A percentile compares a stretch with the other conserved stretches of the same genome.
phyloP scores from a whole-genome alignment of 2,329 filamentous ascomycete species.

The Whalleya microplaca region DNA sequence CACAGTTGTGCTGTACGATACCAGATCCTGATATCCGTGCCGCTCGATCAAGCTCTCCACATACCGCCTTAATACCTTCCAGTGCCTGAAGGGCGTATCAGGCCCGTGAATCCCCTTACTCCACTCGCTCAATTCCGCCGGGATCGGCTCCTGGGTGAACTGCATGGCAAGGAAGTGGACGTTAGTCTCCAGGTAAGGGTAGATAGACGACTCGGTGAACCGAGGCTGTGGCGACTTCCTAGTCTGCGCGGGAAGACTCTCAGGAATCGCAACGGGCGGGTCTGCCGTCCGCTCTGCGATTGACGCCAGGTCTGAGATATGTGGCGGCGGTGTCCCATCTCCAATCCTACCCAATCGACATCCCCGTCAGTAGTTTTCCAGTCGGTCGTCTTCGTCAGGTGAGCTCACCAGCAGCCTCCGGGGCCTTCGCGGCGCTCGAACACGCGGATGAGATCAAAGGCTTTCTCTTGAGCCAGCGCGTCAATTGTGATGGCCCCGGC shows the following conservation, averaged over 20 bases:
- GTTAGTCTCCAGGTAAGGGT: conserved; percentile 68
- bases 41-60: conserved; percentile 55
- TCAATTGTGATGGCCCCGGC: conserved; percentile 64
- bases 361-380: too few relatives aligned
- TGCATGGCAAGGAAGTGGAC: conserved; percentile 63
- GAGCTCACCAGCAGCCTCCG: conserved; percentile 61
- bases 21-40: conserved; percentile 55
- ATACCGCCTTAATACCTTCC: conserved; percentile 59
- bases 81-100: conserved; percentile 65
- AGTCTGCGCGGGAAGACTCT: conserved; percentile 49
- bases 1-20: conserved; percentile 63
- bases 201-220: conserved; percentile 62
- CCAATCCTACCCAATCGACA: conserved; percentile 44
- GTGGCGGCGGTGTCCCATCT: conserved; percentile 42
- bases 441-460: conserved; percentile 62
- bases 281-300: conserved; percentile 56
- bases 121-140: conserved; percentile 44
- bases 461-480: conserved; percentile 60
- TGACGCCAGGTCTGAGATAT: conserved; percentile 48
- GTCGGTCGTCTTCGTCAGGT: too few relatives aligned
- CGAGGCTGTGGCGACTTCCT: conserved; percentile 49
- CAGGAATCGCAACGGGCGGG: conserved; percentile 50
- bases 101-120: conserved; percentile 55
- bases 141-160: conserved; percentile 61
- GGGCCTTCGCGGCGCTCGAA: conserved; percentile 64